These are phyloP conservation scores for Lophium mytilinum DNA, from an alignment of 495 filamentous ascomycete species.

Conservation along the genomic window DNA sequence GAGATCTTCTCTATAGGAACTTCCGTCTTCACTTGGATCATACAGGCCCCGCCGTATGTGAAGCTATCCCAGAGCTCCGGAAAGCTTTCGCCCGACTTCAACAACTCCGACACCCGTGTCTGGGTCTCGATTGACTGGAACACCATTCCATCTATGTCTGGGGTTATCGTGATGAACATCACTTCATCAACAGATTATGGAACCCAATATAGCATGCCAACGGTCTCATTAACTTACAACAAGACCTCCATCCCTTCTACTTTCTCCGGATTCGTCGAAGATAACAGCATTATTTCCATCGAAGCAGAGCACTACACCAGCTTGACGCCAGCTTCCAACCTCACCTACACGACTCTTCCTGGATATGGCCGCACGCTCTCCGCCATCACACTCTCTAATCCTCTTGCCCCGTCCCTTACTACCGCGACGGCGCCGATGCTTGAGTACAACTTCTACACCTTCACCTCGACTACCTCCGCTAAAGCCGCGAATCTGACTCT, in stretches of 20 bases:
- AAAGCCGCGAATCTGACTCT: constrained; percentile 52
- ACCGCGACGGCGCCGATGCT: constrained; percentile 45
- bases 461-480: constrained; percentile 32
- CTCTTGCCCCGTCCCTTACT: constrained; percentile 41
- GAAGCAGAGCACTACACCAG: constrained; percentile 47
- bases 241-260: constrained; percentile 43
- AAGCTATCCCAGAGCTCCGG: constrained; percentile 49
- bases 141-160: constrained; percentile 42
- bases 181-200: constrained; percentile 45
- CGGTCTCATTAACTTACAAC: constrained; percentile 52
- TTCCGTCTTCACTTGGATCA: constrained; percentile 47
- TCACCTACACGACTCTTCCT: constrained; percentile 38
- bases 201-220: constrained; percentile 44
- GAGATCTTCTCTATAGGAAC: constrained; percentile 61
- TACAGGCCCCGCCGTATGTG: constrained; percentile 49
- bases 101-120: constrained; percentile 52
- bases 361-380: constrained; percentile 51
- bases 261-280: constrained; percentile 62
- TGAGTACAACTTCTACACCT: constrained; percentile 59
- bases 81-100: constrained; percentile 38
- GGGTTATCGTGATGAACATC: constrained; percentile 46
- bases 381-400: constrained; percentile 49
- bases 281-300: constrained; percentile 52
- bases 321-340: constrained; percentile 29
- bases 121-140: constrained; percentile 56